phyloP scores from a whole-genome alignment of 768 basidiomycete species.

The Gymnopilus dilepis region DNA sequence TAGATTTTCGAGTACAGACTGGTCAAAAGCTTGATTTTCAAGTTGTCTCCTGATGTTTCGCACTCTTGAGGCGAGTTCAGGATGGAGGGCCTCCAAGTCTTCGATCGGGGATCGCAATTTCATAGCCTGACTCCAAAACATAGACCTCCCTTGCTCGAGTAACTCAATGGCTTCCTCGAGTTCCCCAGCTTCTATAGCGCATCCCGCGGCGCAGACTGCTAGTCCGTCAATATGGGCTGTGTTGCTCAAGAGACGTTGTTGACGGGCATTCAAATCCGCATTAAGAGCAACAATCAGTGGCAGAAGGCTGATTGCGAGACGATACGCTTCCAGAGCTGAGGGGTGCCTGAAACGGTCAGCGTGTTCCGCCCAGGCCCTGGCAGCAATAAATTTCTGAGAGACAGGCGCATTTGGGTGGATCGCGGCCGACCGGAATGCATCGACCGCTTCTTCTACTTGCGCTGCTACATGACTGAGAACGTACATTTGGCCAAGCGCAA shows the following conservation, averaged over 20 bases:
- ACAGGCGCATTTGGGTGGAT: not conserved
- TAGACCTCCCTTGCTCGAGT: constrained; percentile 16
- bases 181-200: constrained; percentile 9
- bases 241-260: constrained; percentile 5
- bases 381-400: not conserved
- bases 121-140: constrained; percentile 22
- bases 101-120: constrained; percentile 19
- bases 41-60: constrained; percentile 5
- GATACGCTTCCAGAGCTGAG: constrained; percentile 19
- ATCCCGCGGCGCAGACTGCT: constrained; percentile 16
- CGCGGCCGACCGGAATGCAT: constrained; percentile 6
- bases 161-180: constrained; percentile 17
- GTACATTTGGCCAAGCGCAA: not conserved
- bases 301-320: constrained; percentile 9
- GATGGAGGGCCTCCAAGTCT: constrained; percentile 5
- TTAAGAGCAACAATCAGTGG: constrained; percentile 16
- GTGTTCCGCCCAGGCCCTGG: constrained; percentile 13
- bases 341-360: constrained; percentile 12
- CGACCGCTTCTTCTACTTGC: constrained; percentile 4
- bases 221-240: constrained; percentile 14
- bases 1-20: not conserved
- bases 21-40: constrained; percentile 8
- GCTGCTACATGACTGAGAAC: not conserved
- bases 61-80: constrained; percentile 12
- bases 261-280: constrained; percentile 16